These are phyloP conservation scores for Clavulina sp. DNA, from an alignment of 768 basidiomycete species.

Conservation along the genomic window DNA sequence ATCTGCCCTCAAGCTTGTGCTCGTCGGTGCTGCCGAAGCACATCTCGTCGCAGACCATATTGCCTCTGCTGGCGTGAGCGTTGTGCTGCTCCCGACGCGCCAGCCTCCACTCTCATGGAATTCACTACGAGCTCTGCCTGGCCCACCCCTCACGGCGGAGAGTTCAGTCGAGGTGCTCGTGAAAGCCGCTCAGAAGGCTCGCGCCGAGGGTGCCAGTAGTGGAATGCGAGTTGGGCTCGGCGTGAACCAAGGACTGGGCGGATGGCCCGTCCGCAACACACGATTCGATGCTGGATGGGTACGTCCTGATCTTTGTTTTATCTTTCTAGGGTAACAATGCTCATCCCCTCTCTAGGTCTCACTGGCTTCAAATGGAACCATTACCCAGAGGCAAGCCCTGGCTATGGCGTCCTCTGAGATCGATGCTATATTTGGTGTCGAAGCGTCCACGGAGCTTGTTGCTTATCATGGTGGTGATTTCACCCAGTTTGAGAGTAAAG, in stretches of 20 bases:
- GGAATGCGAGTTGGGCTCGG: no score
- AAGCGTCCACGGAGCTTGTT: no score
- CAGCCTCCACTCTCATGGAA: conserved; percentile 64
- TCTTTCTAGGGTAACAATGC: no score
- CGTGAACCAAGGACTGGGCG: conserved; percentile 29
- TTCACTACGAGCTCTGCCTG: conserved; percentile 39
- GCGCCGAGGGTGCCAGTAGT: no score
- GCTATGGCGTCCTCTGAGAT: conserved; percentile 37
- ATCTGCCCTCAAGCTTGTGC: conserved; percentile 28
- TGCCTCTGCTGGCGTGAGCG: conserved; percentile 38
- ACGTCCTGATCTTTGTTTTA: conserved; percentile 14
- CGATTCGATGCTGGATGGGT: conserved; percentile 76
- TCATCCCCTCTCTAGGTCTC: conserved; percentile 26
- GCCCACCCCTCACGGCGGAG: conserved; percentile 49
- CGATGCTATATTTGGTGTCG: conserved; percentile 33
- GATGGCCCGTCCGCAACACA: conserved; percentile 57
- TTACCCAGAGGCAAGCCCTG: conserved; percentile 31
- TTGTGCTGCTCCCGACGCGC: conserved; percentile 47
- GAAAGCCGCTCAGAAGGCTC: conserved; percentile 49
- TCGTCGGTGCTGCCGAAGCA: conserved; percentile 45
- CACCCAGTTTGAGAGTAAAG: conserved; percentile 15
- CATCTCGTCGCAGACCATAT: conserved; percentile 58
- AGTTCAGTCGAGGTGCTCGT: conserved; percentile 44
- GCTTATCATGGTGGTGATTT: conserved; percentile 36
- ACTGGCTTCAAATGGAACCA: conserved; percentile 22